A percentile compares a stretch with the other conserved stretches of the same genome.
Conservation (phyloP, 768 basidiomycete genomes). For the Agrocybe pediades region DNA sequence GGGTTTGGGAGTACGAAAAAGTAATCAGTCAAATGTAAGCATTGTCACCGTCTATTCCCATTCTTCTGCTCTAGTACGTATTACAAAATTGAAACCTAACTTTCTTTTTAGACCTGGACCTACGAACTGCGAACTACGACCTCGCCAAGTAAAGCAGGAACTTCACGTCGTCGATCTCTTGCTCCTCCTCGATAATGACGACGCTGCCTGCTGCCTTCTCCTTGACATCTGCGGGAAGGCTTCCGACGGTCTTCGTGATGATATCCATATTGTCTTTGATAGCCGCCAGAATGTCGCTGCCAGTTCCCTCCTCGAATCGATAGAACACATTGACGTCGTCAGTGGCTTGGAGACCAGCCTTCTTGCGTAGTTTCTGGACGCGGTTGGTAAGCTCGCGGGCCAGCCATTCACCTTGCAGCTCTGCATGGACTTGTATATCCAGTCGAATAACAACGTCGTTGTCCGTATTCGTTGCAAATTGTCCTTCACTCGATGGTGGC, state of each 20-base stretch:
- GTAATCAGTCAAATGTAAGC: slow-evolving; percentile 39
- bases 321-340: slow-evolving; percentile 93
- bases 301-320: slow-evolving; percentile 68
- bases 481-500: slow-evolving; percentile 56
- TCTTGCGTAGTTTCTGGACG: slow-evolving; percentile 94
- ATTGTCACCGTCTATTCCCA: slow-evolving; percentile 10
- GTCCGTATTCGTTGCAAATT: slow-evolving; percentile 85
- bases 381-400: slow-evolving; percentile 90
- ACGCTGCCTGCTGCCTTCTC: slow-evolving; percentile 48
- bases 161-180: slow-evolving; percentile 80
- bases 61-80: slow-evolving; percentile 27
- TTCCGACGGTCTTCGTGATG: slow-evolving; percentile 75
- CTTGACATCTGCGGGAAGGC: slow-evolving; percentile 62
- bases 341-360: slow-evolving; percentile 91
- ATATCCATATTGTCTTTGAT: slow-evolving; percentile 67
- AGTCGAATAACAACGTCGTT: slow-evolving; percentile 94
- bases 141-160: slow-evolving; percentile 72
- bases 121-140: slow-evolving; percentile 38
- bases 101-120: slow-evolving; percentile 9
- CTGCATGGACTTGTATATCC: slow-evolving; percentile 85
- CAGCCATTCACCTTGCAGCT: slow-evolving; percentile 86
- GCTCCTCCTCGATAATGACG: slow-evolving; percentile 81
- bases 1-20: slow-evolving; percentile 90
- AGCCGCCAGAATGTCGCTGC: slow-evolving; percentile 64
- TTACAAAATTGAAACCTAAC: slow-evolving; percentile 22